These are phyloP conservation scores for Leishmania braziliensis DNA, from an alignment of 208 protist genomes.

Conservation along the genomic window DNA sequence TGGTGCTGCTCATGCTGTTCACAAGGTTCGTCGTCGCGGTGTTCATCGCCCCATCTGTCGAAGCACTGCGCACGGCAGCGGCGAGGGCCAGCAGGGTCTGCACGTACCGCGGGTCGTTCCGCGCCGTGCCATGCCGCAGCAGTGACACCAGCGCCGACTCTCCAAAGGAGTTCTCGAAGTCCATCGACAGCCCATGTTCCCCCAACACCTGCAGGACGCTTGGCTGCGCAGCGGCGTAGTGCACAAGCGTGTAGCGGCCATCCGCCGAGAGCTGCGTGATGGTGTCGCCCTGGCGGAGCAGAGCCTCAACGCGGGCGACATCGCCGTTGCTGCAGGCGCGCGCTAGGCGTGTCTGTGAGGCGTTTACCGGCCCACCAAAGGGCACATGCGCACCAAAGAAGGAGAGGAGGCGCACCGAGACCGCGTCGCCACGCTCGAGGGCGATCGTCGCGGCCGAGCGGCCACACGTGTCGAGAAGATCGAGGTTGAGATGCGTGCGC, in stretches of 20 bases:
- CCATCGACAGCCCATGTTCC: slow-evolving; percentile 63
- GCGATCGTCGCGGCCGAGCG: slow-evolving; percentile 33
- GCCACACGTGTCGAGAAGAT: slow-evolving; percentile 20
- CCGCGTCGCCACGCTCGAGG: slow-evolving; percentile 39
- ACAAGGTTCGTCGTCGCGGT: not conserved
- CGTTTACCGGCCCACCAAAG: slow-evolving; percentile 45
- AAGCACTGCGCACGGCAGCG: not conserved
- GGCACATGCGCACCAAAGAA: slow-evolving; percentile 54
- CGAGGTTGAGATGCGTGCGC: slow-evolving; percentile 39
- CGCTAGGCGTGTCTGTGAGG: slow-evolving; percentile 62
- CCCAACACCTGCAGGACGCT: slow-evolving; percentile 32
- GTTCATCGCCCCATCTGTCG: slow-evolving; percentile 3
- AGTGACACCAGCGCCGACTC: slow-evolving; percentile 75
- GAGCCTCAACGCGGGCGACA: slow-evolving; percentile 50
- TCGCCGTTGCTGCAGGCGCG: slow-evolving; percentile 64
- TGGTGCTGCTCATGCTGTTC: slow-evolving; percentile 12
- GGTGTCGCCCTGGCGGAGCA: slow-evolving; percentile 64
- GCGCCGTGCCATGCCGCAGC: slow-evolving; percentile 72
- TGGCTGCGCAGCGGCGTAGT: slow-evolving; percentile 80
- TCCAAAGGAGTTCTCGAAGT: slow-evolving; percentile 67
- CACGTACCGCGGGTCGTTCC: slow-evolving; percentile 52
- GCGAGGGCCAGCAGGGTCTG: slow-evolving; percentile 17
- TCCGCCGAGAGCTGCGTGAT: slow-evolving; percentile 63
- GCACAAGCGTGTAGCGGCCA: slow-evolving; percentile 86
- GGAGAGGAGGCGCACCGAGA: slow-evolving; percentile 48